These are phyloP conservation scores for Sporothrix luriei DNA, from an alignment of 2,329 filamentous ascomycete genomes.

Conservation along the genomic window DNA sequence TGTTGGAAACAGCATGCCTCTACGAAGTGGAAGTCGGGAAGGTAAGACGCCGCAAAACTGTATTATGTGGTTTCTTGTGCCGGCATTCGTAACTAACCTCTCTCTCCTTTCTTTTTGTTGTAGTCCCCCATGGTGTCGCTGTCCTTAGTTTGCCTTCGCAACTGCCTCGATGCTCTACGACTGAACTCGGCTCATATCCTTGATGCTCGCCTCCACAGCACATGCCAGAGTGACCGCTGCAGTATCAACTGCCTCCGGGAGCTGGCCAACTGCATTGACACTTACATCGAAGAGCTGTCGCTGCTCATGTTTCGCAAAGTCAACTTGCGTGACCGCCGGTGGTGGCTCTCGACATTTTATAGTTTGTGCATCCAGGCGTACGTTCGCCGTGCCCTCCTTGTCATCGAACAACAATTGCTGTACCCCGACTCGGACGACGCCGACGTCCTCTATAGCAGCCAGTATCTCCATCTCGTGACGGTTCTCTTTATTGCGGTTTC, in stretches of 20 bases:
- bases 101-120: background rate
- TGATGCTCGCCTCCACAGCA: conserved; percentile 36
- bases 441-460: conserved; percentile 39
- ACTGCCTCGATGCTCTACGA: conserved; percentile 40
- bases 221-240: conserved; percentile 39
- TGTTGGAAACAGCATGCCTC: conserved; percentile 40
- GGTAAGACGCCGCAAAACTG: background rate
- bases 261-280: conserved; percentile 37
- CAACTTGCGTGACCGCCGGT: conserved; percentile 41
- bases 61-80: background rate
- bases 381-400: conserved; percentile 40
- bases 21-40: conserved; percentile 41
- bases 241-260: conserved; percentile 40
- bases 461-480: conserved; percentile 41
- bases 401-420: conserved; percentile 40
- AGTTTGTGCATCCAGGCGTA: conserved; percentile 43
- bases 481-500: conserved; percentile 42
- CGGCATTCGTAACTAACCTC: background rate
- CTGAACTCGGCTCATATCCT: conserved; percentile 39
- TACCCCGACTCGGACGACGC: conserved; percentile 39
- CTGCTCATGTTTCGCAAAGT: conserved; percentile 42
- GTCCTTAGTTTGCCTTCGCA: conserved; percentile 40
- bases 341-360: conserved; percentile 43
- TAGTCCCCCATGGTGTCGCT: conserved; percentile 40
- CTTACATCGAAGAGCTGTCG: conserved; percentile 42